Evolutionary conservation across 257 asterid genomes (phyloP).

Genomic region (Jacaranda mimosifolia): DNA sequence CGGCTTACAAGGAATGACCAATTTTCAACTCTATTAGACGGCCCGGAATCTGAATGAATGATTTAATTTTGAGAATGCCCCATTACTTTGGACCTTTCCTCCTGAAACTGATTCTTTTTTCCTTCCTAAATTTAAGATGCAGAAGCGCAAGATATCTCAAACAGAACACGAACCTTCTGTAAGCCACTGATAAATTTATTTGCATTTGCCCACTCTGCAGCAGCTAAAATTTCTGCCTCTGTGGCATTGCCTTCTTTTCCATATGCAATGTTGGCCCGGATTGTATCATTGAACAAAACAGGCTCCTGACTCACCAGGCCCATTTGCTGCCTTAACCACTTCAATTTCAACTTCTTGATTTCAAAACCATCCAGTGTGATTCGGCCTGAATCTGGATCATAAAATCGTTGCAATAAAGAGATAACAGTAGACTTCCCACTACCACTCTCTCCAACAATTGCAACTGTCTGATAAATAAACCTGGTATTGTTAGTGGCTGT

Average conservation of each 20-base stretch:
- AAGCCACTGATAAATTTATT: constrained; percentile 56
- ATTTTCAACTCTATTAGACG: too few relatives aligned
- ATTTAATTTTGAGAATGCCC: too few relatives aligned
- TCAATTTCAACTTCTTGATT: constrained; percentile 42
- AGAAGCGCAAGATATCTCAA: too few relatives aligned
- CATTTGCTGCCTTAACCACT: constrained; percentile 66
- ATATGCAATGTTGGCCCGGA: constrained; percentile 59
- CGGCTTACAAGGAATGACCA: too few relatives aligned
- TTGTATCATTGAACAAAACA: constrained; percentile 52
- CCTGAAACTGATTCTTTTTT: background rate
- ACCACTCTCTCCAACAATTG: constrained; percentile 71
- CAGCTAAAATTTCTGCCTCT: constrained; percentile 53
- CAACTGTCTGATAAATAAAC: constrained; percentile 52
- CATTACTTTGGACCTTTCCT: too few relatives aligned
- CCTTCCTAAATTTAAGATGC: background rate
- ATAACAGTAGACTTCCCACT: constrained; percentile 68
- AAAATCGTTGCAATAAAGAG: constrained; percentile 60
- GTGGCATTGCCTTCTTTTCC: constrained; percentile 57
- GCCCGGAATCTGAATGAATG: too few relatives aligned
- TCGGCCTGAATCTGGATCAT: constrained; percentile 55
- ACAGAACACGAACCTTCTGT: constrained; percentile 42
- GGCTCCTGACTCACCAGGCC: constrained; percentile 70
- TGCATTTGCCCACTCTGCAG: constrained; percentile 64
- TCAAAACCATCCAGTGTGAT: constrained; percentile 52
- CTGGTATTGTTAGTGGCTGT: background rate